Evolutionary conservation across 2,329 filamentous ascomycete genomes (phyloP), one percentile per base, ranked within the genome.

Genomic region (Trematosphaeria pertusa): DNA sequence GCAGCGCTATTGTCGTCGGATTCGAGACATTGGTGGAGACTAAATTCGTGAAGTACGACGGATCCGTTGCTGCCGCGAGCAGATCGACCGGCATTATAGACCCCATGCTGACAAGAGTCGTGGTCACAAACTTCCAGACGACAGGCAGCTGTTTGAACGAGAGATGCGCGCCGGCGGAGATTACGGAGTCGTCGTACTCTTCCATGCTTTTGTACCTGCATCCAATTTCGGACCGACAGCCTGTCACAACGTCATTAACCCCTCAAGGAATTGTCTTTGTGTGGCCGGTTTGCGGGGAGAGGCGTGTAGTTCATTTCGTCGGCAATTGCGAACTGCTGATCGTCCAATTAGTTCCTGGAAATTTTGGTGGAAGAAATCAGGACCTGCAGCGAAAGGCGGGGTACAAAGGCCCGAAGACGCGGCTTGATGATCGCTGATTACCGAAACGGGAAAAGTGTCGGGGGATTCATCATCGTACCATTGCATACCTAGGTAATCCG

Each of bases 1-100:
- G 56, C n/a, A 75, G 66, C 2, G 60, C 56, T 6, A 74, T 70
- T 3, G 63, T 65, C 8, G 46, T 55, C 2, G 71, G 65, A 35
- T 68, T 71, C 2, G 64, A 56, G 7, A 52, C 44, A 40, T 69
- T 69, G 17, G 60, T 65, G 1, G 65, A 58, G 3, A 62, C 54
- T 6, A 70, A 55, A 2, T 50, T 59, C 26, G 50, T 51, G 18
- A 72, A 60, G 33, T 70, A 73, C 17, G 38, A 45, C 2, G 64
- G 56, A 32, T 70, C 62, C 11, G 61, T 66, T 9, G 69, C 69
- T 22, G 58, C 61, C 2, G 64, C 56, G 19, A 67, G 49, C 18
- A 73, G 50, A 37, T 72, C 64, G 9, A 72, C 59, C 14, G 61
- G 56, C 5, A 69, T 58, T 24, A 69, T 64, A 43, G 43, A 56